Conservation (phyloP, 2,329 filamentous ascomycete species). For the Aschersonia sp. region DNA sequence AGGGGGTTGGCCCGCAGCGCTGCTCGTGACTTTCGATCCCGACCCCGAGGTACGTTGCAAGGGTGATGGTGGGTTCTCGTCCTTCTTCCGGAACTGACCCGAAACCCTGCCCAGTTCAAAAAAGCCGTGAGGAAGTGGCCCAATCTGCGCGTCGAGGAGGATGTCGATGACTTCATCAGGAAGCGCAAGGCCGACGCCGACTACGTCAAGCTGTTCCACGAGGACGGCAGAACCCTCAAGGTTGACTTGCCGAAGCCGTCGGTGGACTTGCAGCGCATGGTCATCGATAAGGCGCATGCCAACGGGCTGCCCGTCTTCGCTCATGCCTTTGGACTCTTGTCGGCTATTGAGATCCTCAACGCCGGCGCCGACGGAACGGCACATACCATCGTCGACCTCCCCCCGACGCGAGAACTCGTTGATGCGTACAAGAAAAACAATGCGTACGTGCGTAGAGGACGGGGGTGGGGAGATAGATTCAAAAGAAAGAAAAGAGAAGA, state of each 20-base stretch:
- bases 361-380: constrained; percentile 15
- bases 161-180: constrained; percentile 25
- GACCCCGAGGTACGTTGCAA: constrained; percentile 2
- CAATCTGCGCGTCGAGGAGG: constrained; percentile 18
- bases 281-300: constrained; percentile 22
- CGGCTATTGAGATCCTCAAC: constrained; percentile 13
- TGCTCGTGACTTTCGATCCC: constrained; percentile 2
- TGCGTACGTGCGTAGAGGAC: constrained; percentile 1
- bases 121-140: constrained; percentile 22
- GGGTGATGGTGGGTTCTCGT: background rate
- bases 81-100: background rate
- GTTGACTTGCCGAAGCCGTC: constrained; percentile 21
- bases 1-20: constrained; percentile 30
- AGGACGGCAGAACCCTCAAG: constrained; percentile 25
- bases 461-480: too few relatives aligned
- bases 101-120: constrained; percentile 15
- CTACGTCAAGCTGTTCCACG: constrained; percentile 38
- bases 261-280: constrained; percentile 26
- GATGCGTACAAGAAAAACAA: constrained; percentile 10
- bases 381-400: constrained; percentile 16
- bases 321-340: constrained; percentile 12
- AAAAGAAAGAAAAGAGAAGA: too few relatives aligned
- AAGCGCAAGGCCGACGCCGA: constrained; percentile 25
- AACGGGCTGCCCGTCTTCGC: constrained; percentile 12
- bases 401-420: constrained; percentile 9